These are phyloP conservation scores for Prunus mume DNA, from an alignment of 306 rosid genomes.

Conservation along the genomic window DNA sequence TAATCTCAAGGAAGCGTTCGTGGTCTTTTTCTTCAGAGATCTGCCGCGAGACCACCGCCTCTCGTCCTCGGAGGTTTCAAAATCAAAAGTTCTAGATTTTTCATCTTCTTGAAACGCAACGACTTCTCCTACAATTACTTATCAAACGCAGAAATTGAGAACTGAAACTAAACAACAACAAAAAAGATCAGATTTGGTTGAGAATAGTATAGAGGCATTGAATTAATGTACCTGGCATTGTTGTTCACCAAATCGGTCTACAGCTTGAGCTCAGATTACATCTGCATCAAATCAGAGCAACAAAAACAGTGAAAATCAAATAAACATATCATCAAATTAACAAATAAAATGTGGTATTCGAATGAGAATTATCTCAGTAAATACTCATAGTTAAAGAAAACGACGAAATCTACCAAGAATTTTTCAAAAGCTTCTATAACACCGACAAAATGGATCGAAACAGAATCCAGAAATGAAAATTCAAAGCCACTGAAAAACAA, in stretches of 20 bases:
- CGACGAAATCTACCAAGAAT: conserved; percentile 19
- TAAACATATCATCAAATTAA: background rate
- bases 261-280: conserved; percentile 30
- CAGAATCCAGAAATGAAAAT: conserved; percentile 6
- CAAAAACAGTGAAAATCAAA: conserved; percentile 5
- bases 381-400: conserved; percentile 16
- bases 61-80: conserved; percentile 81
- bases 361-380: background rate
- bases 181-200: background rate
- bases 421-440: background rate
- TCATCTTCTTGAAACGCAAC: conserved; percentile 55
- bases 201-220: background rate
- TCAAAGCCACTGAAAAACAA: background rate
- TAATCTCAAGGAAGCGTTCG: conserved; percentile 61
- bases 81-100: conserved; percentile 46
- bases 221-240: conserved; percentile 61
- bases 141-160: conserved; percentile 3
- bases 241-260: conserved; percentile 15
- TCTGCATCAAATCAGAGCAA: conserved; percentile 40
- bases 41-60: conserved; percentile 66
- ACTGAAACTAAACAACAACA: background rate
- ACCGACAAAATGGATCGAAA: conserved; percentile 16
- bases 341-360: background rate
- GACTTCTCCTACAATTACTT: conserved; percentile 43
- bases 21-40: conserved; percentile 69